phyloP scores from a whole-genome alignment of 257 asterid species.

The Capsicum rhomboideum region DNA sequence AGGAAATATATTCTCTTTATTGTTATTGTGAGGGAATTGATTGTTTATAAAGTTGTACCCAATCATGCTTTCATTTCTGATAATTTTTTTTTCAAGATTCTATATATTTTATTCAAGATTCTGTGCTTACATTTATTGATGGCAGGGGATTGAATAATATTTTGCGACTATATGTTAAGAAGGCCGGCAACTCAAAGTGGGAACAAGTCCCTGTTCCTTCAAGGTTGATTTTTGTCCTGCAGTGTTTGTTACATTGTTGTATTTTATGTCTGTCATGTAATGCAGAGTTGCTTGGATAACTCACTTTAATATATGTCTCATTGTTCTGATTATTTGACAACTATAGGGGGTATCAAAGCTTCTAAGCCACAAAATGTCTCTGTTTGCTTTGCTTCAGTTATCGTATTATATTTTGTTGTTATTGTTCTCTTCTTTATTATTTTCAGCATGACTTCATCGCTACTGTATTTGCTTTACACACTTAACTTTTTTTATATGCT shows the following conservation, averaged over 20 bases:
- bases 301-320: neutral
- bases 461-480: neutral
- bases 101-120: neutral
- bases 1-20: neutral
- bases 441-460: neutral
- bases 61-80: neutral
- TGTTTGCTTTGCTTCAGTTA: neutral
- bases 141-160: slow-evolving; percentile 94
- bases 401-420: neutral
- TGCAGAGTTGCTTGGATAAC: neutral
- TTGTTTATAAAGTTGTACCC: neutral
- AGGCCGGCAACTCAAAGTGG: slow-evolving; percentile 76
- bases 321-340: neutral
- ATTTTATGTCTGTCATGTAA: neutral
- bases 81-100: no score
- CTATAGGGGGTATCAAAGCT: neutral
- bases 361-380: neutral
- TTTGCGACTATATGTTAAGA: slow-evolving; percentile 74
- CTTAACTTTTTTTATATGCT: neutral
- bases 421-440: neutral
- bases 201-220: slow-evolving; percentile 78
- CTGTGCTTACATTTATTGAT: slow-evolving; percentile 2
- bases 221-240: slow-evolving; percentile 37
- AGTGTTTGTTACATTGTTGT: neutral
- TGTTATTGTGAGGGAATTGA: neutral